Conservation (phyloP, 2,329 filamentous ascomycete species). For the Myriosclerotinia duriaeana region DNA sequence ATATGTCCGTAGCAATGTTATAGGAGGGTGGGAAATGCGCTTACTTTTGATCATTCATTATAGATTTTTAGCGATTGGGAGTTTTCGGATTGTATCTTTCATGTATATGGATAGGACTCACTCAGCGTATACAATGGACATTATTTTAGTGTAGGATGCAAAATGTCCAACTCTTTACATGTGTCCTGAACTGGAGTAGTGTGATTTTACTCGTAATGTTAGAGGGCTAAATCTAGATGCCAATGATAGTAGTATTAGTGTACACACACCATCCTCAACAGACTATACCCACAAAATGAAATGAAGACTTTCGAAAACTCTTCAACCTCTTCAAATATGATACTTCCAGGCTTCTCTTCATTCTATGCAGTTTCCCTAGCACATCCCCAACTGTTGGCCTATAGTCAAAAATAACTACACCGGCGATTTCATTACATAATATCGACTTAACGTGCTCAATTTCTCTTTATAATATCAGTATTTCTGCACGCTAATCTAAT, state of each 20-base stretch:
- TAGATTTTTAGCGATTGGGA: neutral
- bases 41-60: neutral
- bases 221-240: neutral
- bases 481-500: neutral
- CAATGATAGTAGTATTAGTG: neutral
- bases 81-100: neutral
- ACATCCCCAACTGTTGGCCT: neutral
- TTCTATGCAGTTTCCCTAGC: too few relatives aligned
- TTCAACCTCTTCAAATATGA: neutral
- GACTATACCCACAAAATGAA: neutral
- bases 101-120: neutral
- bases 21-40: neutral
- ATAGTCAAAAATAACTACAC: neutral
- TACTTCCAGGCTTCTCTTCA: neutral
- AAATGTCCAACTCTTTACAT: neutral
- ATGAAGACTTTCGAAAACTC: neutral
- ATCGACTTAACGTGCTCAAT: neutral
- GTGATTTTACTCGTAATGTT: neutral
- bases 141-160: neutral
- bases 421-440: neutral
- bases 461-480: neutral
- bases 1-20: neutral
- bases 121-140: neutral
- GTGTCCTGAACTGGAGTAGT: neutral
- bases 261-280: neutral